Evolutionary conservation across 768 basidiomycete genomes (phyloP).

Genomic region (Suillus subalutaceus): DNA sequence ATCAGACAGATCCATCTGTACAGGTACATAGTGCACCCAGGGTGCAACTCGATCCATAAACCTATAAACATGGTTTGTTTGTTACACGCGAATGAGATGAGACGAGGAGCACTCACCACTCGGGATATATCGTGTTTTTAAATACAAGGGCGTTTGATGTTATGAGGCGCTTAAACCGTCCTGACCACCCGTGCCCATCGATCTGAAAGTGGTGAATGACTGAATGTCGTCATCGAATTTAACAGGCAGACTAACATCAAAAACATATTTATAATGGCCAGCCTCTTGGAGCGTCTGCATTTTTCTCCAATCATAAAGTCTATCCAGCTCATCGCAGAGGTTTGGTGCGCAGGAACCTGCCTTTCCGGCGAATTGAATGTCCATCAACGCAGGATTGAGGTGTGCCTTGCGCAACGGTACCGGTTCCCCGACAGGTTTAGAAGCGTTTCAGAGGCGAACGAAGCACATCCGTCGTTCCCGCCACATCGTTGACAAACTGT

Average conservation of each 20-base stretch:
- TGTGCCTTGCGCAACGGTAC: conserved; percentile 37
- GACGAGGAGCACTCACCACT: conserved; percentile 54
- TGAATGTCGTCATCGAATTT: not conserved
- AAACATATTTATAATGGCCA: conserved; percentile 60
- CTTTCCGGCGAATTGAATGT: conserved; percentile 56
- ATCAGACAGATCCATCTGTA: conserved; percentile 66
- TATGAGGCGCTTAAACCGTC: conserved; percentile 68
- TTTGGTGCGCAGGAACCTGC: conserved; percentile 18
- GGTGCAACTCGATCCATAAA: conserved; percentile 59
- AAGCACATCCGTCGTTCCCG: conserved; percentile 43
- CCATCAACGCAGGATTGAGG: conserved; percentile 59
- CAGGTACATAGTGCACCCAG: conserved; percentile 77
- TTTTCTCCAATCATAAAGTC: conserved; percentile 53
- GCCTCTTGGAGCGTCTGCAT: conserved; percentile 49
- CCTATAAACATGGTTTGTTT: conserved; percentile 35
- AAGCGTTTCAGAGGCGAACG: conserved; percentile 30
- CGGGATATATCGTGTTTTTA: conserved; percentile 74
- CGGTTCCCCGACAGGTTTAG: conserved; percentile 38
- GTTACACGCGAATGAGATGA: not conserved
- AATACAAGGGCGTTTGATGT: conserved; percentile 65
- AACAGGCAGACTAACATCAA: conserved; percentile 46
- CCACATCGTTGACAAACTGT: conserved; percentile 41
- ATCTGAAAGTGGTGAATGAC: conserved; percentile 36
- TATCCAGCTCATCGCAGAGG: conserved; percentile 47
- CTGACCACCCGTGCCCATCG: conserved; percentile 70